A percentile compares a stretch with the other conserved stretches of the same genome.
Evolutionary conservation across 2,329 filamentous ascomycete species (phyloP).

Genomic region (Aureobasidium leucospermi): DNA sequence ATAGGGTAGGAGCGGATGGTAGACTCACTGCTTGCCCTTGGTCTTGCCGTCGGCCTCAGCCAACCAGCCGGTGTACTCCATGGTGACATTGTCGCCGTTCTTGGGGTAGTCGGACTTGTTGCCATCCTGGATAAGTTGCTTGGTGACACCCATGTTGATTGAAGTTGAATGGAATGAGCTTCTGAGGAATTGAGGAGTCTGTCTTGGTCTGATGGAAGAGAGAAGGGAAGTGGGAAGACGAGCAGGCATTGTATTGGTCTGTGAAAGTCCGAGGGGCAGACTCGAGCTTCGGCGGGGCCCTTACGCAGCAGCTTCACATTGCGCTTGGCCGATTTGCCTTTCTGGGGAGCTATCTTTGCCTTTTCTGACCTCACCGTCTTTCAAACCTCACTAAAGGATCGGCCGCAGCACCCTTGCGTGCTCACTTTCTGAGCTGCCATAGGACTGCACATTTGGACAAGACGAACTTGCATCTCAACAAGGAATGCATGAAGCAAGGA

Average conservation of each 20-base stretch:
- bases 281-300: slow-evolving; percentile 2
- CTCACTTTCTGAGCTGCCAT: background rate
- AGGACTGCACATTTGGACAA: background rate
- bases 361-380: background rate
- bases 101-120: slow-evolving; percentile 53
- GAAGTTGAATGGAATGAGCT: slow-evolving; percentile 6
- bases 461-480: slow-evolving; percentile 1
- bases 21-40: slow-evolving; percentile 62
- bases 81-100: slow-evolving; percentile 66
- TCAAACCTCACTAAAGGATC: background rate
- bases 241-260: slow-evolving; percentile 4
- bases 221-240: slow-evolving; percentile 10
- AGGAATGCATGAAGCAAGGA: background rate
- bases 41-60: slow-evolving; percentile 55
- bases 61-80: slow-evolving; percentile 87
- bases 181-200: slow-evolving; percentile 9
- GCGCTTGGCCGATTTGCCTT: background rate
- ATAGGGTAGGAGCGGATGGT: background rate
- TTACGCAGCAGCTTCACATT: background rate
- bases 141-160: slow-evolving; percentile 53
- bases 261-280: slow-evolving; percentile 7
- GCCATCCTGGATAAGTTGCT: slow-evolving; percentile 57
- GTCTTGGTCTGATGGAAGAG: slow-evolving; percentile 10
- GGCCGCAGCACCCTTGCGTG: background rate
- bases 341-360: background rate